phyloP scores from a whole-genome alignment of 805 yeast genomes.

The Schizosaccharomyces japonicus region DNA sequence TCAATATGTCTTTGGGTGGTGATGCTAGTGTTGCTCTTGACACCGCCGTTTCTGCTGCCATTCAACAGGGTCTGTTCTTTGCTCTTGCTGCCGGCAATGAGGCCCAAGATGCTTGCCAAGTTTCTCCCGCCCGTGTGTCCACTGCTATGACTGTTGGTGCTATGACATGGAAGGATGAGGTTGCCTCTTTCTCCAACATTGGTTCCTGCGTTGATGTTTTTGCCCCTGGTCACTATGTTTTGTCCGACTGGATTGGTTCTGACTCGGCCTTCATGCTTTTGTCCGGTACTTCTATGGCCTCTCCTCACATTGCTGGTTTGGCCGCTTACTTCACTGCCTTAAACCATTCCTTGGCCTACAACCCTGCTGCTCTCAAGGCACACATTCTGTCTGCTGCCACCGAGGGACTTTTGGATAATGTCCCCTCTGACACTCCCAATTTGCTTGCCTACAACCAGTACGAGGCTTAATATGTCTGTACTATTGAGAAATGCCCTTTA shows the following conservation, averaged over 20 bases:
- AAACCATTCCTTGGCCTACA: neutral
- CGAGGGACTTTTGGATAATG: neutral
- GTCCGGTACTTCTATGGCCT: conserved; percentile 43
- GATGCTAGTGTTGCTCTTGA: conserved; percentile 33
- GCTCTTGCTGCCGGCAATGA: conserved; percentile 46
- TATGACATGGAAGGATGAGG: conserved; percentile 60
- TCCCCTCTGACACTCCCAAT: conserved; percentile 3
- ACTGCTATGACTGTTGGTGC: conserved; percentile 84
- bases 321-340: conserved; percentile 23
- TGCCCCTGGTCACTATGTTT: conserved; percentile 65
- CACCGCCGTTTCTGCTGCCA: conserved; percentile 35
- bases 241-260: conserved; percentile 33
- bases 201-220: conserved; percentile 91
- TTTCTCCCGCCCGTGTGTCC: conserved; percentile 38
- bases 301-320: conserved; percentile 35
- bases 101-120: conserved; percentile 33
- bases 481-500: too few relatives aligned
- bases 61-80: conserved; percentile 30
- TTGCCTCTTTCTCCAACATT: conserved; percentile 88
- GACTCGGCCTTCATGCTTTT: conserved; percentile 26
- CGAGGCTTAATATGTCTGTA: conserved; percentile 5
- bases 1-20: conserved; percentile 41
- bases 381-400: conserved; percentile 3
- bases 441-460: conserved; percentile 5
- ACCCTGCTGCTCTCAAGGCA: neutral